phyloP scores from a whole-genome alignment of 768 basidiomycete genomes.

The Lactifluus hygrophoroides region DNA sequence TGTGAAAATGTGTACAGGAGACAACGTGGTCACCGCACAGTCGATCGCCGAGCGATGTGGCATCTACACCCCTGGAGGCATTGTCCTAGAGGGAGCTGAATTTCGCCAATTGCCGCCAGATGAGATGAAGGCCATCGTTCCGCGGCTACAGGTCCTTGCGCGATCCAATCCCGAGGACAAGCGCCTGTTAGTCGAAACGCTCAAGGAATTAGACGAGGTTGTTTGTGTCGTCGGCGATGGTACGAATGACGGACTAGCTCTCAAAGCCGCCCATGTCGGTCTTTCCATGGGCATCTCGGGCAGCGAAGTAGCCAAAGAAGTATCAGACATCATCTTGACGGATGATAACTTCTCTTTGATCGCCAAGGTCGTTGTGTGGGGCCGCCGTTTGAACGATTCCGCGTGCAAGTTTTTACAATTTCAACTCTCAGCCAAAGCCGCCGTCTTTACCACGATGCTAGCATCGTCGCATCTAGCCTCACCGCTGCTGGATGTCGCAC shows the following conservation, averaged over 20 bases:
- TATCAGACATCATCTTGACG: constrained; percentile 98
- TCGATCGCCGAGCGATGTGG: constrained; percentile 96
- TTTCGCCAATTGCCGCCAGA: constrained; percentile 70
- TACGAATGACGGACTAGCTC: constrained; percentile 94
- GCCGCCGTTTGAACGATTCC: constrained; percentile 95
- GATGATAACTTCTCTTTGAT: constrained; percentile 95
- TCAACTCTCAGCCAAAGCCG: constrained; percentile 92
- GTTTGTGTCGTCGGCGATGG: constrained; percentile 97
- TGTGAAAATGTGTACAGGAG: constrained; percentile 98
- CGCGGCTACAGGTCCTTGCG: constrained; percentile 95
- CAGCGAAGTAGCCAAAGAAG: constrained; percentile 97
- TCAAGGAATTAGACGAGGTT: constrained; percentile 80
- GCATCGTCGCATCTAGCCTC: constrained; percentile 75
- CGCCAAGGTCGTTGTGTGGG: constrained; percentile 98
- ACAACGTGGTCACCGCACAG: constrained; percentile 91
- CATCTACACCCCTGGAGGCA: constrained; percentile 86
- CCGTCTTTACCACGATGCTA: constrained; percentile 69
- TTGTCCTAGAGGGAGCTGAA: constrained; percentile 96
- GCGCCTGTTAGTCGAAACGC: constrained; percentile 81
- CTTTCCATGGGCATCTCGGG: constrained; percentile 96
- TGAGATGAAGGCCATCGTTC: constrained; percentile 77
- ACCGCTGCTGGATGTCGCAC: constrained; percentile 85
- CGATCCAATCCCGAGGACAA: constrained; percentile 98
- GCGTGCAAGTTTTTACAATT: constrained; percentile 97
- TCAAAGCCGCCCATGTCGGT: constrained; percentile 92